Conservation (phyloP, 2,329 filamentous ascomycete genomes). For the Ilyonectria mors-panacis region DNA sequence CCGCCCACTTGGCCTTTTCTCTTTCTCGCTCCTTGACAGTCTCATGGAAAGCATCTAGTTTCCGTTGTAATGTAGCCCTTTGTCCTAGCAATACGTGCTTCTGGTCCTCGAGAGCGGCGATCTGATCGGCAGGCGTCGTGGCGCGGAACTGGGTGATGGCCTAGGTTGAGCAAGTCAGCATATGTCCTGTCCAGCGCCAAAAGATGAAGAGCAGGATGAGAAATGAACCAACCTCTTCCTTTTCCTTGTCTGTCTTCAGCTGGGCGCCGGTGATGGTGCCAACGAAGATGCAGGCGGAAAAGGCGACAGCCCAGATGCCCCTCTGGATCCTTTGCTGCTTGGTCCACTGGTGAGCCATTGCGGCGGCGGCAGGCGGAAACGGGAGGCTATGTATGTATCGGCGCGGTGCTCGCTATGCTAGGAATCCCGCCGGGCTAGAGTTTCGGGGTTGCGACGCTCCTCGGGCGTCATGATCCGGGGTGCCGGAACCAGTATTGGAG, state of each 20-base stretch:
- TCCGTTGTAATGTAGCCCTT: constrained; percentile 58
- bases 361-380: background rate
- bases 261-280: constrained; percentile 65
- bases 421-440: constrained; percentile 46
- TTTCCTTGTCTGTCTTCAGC: constrained; percentile 64
- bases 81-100: constrained; percentile 57
- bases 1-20: constrained; percentile 43
- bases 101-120: constrained; percentile 61
- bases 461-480: constrained; percentile 35
- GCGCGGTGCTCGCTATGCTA: background rate
- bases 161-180: constrained; percentile 36
- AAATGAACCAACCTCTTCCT: constrained; percentile 55
- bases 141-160: constrained; percentile 56
- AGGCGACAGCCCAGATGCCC: constrained; percentile 59
- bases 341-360: constrained; percentile 47
- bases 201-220: background rate
- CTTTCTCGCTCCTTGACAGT: constrained; percentile 57
- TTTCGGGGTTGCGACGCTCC: constrained; percentile 43
- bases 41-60: constrained; percentile 58
- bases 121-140: constrained; percentile 60
- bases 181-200: background rate
- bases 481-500: constrained; percentile 14
- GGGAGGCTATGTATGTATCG: constrained; percentile 8
- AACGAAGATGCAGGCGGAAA: constrained; percentile 63
- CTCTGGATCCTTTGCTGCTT: constrained; percentile 53